These are phyloP conservation scores for Fusarium globosum DNA, from an alignment of 2,329 filamentous ascomycete genomes.

Conservation along the genomic window DNA sequence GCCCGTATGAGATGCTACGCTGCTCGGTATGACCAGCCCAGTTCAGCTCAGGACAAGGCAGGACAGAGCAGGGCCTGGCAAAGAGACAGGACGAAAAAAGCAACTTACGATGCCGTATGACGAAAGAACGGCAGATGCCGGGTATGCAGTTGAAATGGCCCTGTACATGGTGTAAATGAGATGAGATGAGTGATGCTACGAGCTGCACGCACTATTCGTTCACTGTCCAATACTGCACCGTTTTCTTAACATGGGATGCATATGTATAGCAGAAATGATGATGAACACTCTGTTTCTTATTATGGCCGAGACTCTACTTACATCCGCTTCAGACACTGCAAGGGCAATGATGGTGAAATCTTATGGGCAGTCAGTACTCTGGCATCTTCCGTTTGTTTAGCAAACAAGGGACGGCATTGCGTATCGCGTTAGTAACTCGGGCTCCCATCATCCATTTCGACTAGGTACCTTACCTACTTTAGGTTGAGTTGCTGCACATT, in stretches of 20 bases:
- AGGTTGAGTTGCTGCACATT: background rate
- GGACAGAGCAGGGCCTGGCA: background rate
- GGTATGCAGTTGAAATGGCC: slow-evolving; percentile 21
- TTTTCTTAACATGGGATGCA: background rate
- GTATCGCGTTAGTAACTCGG: background rate
- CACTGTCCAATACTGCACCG: background rate
- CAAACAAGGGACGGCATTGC: background rate
- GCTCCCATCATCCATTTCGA: background rate
- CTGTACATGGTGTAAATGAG: slow-evolving; percentile 14
- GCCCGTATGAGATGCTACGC: background rate
- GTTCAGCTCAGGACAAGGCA: slow-evolving; percentile 1
- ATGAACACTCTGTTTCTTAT: slow-evolving; percentile 7
- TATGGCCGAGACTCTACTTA: background rate
- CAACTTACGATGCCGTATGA: slow-evolving; percentile 15
- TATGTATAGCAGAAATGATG: background rate
- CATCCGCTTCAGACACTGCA: background rate
- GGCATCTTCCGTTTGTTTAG: background rate
- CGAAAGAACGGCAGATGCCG: slow-evolving; percentile 14
- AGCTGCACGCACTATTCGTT: slow-evolving; percentile 4
- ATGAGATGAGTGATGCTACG: slow-evolving; percentile 1
- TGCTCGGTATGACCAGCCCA: background rate
- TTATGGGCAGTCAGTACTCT: background rate
- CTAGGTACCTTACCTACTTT: background rate
- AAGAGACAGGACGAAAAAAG: background rate
- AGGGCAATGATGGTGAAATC: background rate